Evolutionary conservation across 78 protist species (phyloP).

Genomic region (Tieghemostelium lacteum): DNA sequence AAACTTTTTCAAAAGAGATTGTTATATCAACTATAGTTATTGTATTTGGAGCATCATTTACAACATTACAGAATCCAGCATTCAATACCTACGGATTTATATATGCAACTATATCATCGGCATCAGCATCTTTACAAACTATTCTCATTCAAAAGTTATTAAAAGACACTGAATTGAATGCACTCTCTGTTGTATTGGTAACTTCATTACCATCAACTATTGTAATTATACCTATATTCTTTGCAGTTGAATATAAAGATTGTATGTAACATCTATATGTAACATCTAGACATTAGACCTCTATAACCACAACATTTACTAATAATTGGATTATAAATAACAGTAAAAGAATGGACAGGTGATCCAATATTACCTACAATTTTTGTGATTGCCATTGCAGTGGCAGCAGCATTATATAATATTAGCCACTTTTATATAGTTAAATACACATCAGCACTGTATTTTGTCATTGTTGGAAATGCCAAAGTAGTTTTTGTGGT

Average conservation of each 20-base stretch:
- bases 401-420: constrained; percentile 60
- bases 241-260: constrained; percentile 4
- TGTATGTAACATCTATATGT: no score
- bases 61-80: constrained; percentile 3
- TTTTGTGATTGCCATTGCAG: constrained; percentile 3
- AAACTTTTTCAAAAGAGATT: neutral
- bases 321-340: no score
- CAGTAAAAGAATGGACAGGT: constrained; percentile 1
- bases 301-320: no score
- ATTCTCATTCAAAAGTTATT: constrained; percentile 19
- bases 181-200: constrained; percentile 11
- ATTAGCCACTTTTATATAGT: constrained; percentile 51
- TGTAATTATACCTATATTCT: constrained; percentile 9
- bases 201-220: constrained; percentile 54
- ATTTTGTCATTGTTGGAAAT: constrained; percentile 61
- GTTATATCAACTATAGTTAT: neutral
- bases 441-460: constrained; percentile 48
- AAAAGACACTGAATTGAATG: constrained; percentile 17
- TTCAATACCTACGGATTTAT: neutral
- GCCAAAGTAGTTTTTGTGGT: constrained; percentile 32
- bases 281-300: no score
- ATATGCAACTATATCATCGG: constrained; percentile 1
- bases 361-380: constrained; percentile 2
- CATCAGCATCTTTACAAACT: constrained; percentile 40
- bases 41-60: constrained; percentile 16